phyloP scores from a whole-genome alignment of 2,329 filamentous ascomycete genomes.

The Sporothrix brasiliensis region DNA sequence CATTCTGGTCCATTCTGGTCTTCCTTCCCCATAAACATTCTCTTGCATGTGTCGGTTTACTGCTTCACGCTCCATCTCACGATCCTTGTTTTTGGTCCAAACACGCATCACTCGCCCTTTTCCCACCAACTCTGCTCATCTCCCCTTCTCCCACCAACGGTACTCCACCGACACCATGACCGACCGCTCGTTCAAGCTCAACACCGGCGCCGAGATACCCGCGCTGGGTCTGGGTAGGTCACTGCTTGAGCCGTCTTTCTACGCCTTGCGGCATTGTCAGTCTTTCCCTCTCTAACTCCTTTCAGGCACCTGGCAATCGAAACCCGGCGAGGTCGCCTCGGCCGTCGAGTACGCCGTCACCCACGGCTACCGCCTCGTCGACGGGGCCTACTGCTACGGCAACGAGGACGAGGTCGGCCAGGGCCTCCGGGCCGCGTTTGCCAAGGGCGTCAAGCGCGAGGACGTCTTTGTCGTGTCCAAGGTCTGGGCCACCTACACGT shows the following conservation, averaged over 20 bases:
- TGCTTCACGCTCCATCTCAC: neutral
- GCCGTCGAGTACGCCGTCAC: conserved; percentile 63
- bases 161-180: conserved; percentile 50
- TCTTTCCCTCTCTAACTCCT: neutral
- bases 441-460: conserved; percentile 70
- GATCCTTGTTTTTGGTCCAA: neutral
- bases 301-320: conserved; percentile 66
- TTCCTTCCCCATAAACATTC: neutral
- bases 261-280: neutral
- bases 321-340: conserved; percentile 58
- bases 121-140: neutral
- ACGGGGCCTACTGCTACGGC: conserved; percentile 75
- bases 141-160: neutral
- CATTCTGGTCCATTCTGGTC: neutral
- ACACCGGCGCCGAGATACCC: conserved; percentile 65
- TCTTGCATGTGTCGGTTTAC: conserved; percentile 1
- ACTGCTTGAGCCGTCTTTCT: neutral
- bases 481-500: conserved; percentile 80
- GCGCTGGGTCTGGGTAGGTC: conserved; percentile 63
- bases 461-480: conserved; percentile 85
- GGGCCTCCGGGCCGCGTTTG: conserved; percentile 73
- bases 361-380: conserved; percentile 63
- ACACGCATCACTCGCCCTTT: neutral
- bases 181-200: conserved; percentile 63
- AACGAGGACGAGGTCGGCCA: conserved; percentile 84